Percentiles rank a stretch among this genome's conserved stretches.
phyloP scores from a whole-genome alignment of 192 early-diverging fungal species.

The Coemansia sp. region DNA sequence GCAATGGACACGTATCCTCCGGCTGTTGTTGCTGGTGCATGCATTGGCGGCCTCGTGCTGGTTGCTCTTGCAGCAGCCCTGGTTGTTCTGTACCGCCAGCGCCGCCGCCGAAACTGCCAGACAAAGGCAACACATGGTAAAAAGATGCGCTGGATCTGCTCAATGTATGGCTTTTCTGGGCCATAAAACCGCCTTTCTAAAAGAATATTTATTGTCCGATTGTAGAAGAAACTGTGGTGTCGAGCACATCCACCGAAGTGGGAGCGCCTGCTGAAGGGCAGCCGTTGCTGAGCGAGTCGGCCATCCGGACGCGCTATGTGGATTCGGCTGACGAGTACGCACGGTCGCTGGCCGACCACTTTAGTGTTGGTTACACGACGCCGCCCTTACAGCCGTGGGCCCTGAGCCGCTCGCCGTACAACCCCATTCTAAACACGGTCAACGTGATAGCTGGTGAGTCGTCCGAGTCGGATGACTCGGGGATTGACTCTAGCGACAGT shows the following conservation, averaged over 20 bases:
- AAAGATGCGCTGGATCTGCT: not conserved
- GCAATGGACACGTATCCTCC: slow-evolving; percentile 14
- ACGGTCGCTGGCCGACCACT: slow-evolving; percentile 36
- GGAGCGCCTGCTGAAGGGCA: slow-evolving; percentile 25
- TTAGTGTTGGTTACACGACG: not conserved
- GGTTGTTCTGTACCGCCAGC: slow-evolving; percentile 12
- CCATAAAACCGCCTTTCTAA: not conserved
- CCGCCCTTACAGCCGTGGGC: slow-evolving; percentile 11
- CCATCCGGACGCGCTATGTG: slow-evolving; percentile 44
- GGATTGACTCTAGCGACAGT: slow-evolving; percentile 23
- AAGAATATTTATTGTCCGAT: not conserved
- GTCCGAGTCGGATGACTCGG: slow-evolving; percentile 43
- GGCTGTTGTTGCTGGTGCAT: slow-evolving; percentile 14
- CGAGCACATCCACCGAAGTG: slow-evolving; percentile 3
- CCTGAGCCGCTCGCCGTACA: slow-evolving; percentile 17
- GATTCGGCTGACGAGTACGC: slow-evolving; percentile 46
- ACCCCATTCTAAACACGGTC: slow-evolving; percentile 23
- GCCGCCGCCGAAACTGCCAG: slow-evolving; percentile 6
- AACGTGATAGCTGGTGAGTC: slow-evolving; percentile 19
- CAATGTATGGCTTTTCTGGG: not conserved
- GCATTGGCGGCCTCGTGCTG: slow-evolving; percentile 18
- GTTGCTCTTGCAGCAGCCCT: slow-evolving; percentile 3
- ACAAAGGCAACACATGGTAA: slow-evolving; percentile 20
- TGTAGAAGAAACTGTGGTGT: slow-evolving; percentile 14
- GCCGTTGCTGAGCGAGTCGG: slow-evolving; percentile 46